A percentile compares a stretch with the other conserved stretches of the same genome.
These are phyloP conservation scores for Solanum dulcamara DNA, from an alignment of 257 asterid species.

Conservation along the genomic window DNA sequence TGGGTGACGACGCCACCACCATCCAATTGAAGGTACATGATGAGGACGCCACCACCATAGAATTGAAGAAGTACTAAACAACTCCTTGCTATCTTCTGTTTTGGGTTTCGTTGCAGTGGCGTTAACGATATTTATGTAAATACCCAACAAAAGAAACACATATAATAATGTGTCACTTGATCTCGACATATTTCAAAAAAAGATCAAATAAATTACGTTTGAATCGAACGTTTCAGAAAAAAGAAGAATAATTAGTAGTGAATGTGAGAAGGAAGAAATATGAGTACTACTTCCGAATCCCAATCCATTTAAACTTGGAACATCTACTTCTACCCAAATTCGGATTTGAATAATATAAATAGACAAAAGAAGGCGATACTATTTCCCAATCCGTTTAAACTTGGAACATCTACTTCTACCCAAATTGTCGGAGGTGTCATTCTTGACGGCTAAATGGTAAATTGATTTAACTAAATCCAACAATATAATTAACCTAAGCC, in stretches of 20 bases:
- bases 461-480: too few species aligned
- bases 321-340: neutral
- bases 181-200: neutral
- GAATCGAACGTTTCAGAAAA: neutral
- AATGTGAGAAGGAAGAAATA: neutral
- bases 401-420: too few species aligned
- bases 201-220: neutral
- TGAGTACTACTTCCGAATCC: neutral
- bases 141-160: neutral
- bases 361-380: too few species aligned
- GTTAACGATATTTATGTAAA: neutral
- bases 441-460: too few species aligned
- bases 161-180: neutral
- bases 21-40: neutral
- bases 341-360: too few species aligned
- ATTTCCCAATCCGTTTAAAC: too few species aligned
- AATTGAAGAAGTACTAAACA: neutral
- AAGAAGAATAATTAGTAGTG: too few species aligned
- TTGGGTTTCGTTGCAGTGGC: neutral
- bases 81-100: neutral
- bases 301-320: too few species aligned
- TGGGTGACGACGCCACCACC: neutral
- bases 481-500: too few species aligned
- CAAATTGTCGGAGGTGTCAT: too few species aligned
- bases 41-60: neutral